Evolutionary conservation across 805 yeast genomes (phyloP), one percentile per base, ranked within the genome.

Genomic region (Lachancea sp.): DNA sequence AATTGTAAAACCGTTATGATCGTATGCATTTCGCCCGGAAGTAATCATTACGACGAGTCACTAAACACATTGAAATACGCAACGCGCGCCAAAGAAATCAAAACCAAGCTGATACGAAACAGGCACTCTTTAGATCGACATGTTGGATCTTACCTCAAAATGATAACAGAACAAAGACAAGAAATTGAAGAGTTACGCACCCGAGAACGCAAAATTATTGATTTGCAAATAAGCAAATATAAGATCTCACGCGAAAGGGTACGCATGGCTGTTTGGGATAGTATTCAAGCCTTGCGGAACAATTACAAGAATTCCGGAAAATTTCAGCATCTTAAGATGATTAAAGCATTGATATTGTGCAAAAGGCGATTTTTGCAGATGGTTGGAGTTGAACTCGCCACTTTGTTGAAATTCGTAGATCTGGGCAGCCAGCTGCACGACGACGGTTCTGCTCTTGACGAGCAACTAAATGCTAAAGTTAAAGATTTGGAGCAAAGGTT

Each of bases 1-100:
- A 87, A 88, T 59, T 91, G 98, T 65, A 84, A 85, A 60, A 91
- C 98, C 0, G 90, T 88, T 3, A 91, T 91, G 98, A 86, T 91
- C 52, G 97, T 89, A 1, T 91, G 98, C 65, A 77, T 91, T 2
- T 82, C 95, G 3, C 97, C 97, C 0, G 84, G 89, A 48, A 77
- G 85, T 26, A 73, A 71, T 36, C 97, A 91, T 63, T 89, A 88
- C 62, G 98, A 91, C 58, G 98, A 91, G 59, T 90, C 98, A 1
- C 69, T 86, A 42, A 91, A 91, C 61, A 87, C 97, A 0, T 73
- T 91, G 49, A 86, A 87, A 60, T 91, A 90, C 63, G 97, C 97
- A 0, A 81, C 88, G 59, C 70, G 96, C 35, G 97, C 96, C 13
- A 89, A 89, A 59, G 89, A 84, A 52, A 90, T 90, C 54, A 85